phyloP scores from a whole-genome alignment of 2,329 filamentous ascomycete genomes.

The Ophiostoma quercus region DNA sequence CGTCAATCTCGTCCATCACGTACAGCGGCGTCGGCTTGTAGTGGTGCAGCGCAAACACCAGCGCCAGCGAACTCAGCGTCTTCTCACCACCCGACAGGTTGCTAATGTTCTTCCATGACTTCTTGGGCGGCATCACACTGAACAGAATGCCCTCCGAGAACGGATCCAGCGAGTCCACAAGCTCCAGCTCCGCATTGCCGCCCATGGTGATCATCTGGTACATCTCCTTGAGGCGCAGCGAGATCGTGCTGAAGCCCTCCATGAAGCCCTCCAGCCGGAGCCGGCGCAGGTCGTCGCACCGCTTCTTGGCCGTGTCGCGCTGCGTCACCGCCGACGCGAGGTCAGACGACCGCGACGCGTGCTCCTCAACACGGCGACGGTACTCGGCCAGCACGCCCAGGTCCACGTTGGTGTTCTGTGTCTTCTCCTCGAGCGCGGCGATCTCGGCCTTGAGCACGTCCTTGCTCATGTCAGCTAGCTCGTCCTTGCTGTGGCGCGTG shows the following conservation, averaged over 20 bases:
- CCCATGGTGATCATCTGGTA: conserved; percentile 99
- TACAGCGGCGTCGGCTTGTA: conserved; percentile 97
- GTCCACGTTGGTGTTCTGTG: conserved; percentile 75
- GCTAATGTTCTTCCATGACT: conserved; percentile 99
- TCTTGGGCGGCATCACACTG: conserved; percentile 98
- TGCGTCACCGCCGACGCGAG: conserved; percentile 69
- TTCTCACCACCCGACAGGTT: conserved; percentile 96
- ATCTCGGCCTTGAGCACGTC: conserved; percentile 58
- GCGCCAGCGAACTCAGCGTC: conserved; percentile 83
- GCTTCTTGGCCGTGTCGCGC: conserved; percentile 83
- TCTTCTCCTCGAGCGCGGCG: conserved; percentile 60
- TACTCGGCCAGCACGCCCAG: conserved; percentile 61
- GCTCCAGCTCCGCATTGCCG: conserved; percentile 92
- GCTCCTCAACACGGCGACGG: conserved; percentile 39
- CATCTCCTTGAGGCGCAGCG: conserved; percentile 95
- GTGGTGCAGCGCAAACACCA: conserved; percentile 97
- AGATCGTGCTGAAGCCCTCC: conserved; percentile 94
- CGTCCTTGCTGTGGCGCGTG: conserved; percentile 70
- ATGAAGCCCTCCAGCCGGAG: conserved; percentile 94
- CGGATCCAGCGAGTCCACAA: conserved; percentile 92
- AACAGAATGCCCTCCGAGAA: conserved; percentile 97
- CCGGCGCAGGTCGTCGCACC: conserved; percentile 85
- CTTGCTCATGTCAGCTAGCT: conserved; percentile 62
- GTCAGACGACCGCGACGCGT: conserved; percentile 59
- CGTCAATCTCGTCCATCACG: conserved; percentile 99